A percentile compares a stretch with the other conserved stretches of the same genome.
Conservation (phyloP, 768 basidiomycete species). For the Hygrocybe punicea region DNA sequence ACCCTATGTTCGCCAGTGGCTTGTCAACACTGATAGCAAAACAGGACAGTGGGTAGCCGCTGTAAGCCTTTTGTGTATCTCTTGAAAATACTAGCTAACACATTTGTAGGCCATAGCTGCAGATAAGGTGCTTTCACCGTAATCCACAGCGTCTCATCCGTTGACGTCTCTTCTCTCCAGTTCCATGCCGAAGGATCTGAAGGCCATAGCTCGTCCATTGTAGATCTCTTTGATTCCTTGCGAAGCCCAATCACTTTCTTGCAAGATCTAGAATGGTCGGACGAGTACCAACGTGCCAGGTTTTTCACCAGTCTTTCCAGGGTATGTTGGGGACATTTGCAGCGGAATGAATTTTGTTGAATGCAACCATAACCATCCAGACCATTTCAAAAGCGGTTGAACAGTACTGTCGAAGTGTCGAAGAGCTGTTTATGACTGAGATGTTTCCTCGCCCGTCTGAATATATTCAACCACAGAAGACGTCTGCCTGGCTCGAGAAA, state of each 20-base stretch:
- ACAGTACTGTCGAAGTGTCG: constrained; percentile 84
- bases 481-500: constrained; percentile 84
- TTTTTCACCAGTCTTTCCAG: constrained; percentile 89
- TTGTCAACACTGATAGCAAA: constrained; percentile 83
- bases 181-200: constrained; percentile 75
- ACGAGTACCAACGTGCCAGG: constrained; percentile 80
- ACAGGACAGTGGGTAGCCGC: constrained; percentile 93
- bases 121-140: constrained; percentile 57
- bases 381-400: constrained; percentile 89
- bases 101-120: constrained; percentile 65
- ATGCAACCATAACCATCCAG: constrained; percentile 37
- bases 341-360: neutral
- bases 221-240: constrained; percentile 92
- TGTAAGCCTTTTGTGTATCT: constrained; percentile 44
- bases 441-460: constrained; percentile 87
- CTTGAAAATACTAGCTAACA: neutral
- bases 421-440: constrained; percentile 88
- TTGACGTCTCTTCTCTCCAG: constrained; percentile 31
- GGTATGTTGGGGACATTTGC: constrained; percentile 39
- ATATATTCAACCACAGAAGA: constrained; percentile 78
- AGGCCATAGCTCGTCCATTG: constrained; percentile 94
- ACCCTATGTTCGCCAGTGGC: constrained; percentile 84
- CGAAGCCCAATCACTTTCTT: constrained; percentile 87
- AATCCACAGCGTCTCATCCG: neutral
- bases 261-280: constrained; percentile 87